phyloP scores from a whole-genome alignment of 2,329 filamentous ascomycete genomes.

The Aspergillus candidus region DNA sequence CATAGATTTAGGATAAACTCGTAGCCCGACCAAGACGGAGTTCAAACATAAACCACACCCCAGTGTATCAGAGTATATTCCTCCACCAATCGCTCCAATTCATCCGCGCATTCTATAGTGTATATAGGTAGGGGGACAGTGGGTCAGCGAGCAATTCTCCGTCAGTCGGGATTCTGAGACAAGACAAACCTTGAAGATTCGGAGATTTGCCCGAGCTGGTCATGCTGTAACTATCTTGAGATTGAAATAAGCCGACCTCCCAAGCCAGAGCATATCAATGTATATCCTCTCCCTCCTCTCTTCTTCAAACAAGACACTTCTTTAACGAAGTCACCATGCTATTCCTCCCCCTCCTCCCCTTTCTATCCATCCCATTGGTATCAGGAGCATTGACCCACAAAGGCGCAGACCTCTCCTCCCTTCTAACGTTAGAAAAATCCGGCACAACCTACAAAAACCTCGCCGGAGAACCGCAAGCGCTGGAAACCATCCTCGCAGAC shows the following conservation, averaged over 20 bases:
- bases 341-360: constrained; percentile 11
- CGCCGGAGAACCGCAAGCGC: constrained; percentile 46
- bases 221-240: too few relatives aligned
- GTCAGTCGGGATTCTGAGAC: too few relatives aligned
- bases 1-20: not conserved
- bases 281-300: constrained; percentile 5
- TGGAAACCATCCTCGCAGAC: constrained; percentile 58
- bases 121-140: not conserved
- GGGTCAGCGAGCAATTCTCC: too few relatives aligned
- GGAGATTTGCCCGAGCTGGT: too few relatives aligned
- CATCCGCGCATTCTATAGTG: not conserved
- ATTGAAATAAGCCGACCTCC: too few relatives aligned
- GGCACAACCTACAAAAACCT: constrained; percentile 57
- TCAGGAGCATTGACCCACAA: constrained; percentile 50
- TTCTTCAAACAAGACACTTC: constrained; percentile 9
- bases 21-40: too few relatives aligned
- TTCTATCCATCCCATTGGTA: not conserved
- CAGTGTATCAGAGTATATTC: constrained; percentile 1
- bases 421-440: constrained; percentile 52
- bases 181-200: too few relatives aligned
- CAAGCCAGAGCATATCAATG: too few relatives aligned
- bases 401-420: constrained; percentile 66
- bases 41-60: too few relatives aligned
- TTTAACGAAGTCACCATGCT: not conserved
- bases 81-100: constrained; percentile 15